Base-by-base conservation (phyloP, 1,284 basidiomycete species). In the Apiotrichum mycotoxinovorans region DNA sequence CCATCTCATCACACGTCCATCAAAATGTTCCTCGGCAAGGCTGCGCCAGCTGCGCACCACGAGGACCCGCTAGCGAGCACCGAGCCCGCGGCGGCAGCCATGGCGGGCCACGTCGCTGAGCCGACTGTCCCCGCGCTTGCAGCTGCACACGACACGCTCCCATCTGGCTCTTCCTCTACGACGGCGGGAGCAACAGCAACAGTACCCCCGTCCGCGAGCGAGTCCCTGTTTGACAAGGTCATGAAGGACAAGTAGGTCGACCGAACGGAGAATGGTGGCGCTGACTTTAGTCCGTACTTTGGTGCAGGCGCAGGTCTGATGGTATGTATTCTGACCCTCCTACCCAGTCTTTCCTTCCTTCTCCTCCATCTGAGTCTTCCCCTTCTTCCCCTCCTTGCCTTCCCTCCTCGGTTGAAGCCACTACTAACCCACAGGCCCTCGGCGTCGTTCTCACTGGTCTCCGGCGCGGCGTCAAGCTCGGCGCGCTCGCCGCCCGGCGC, bases 231-330 rank as follows among this genome's bases (percentile, higher is more conserved):
- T 22, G 51, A 54, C 22, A 67, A 63, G 52, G 65, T 70, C 53
- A 69, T 73, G 66, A 66, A 68, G 17, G 70, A 73, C 56, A 75
- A 75, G 72, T 72, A 53, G 56, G 72, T 58, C 30, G 7, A 12
- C 20, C 30, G 7, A 15, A 17, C 12, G 15, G 23, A 20, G 35
- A 33, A 1, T 25, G 4, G 34, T n/a, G 4, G 27, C 15, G 4
- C 14, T 52, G 51, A 52, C 41, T 7, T 4, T 66, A 97, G 93
- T 72, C 93, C 91, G 35, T 92, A 91, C 78, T 97, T 98, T 67
- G 90, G 93, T 69, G 94, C 94, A 50, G 94, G 93, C 26, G 95
- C 95, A 64, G 94, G 93, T 46, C 83, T 98, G 22, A 94, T 96
- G 91, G 93, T 93, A 62, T 66, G 81, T 67, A 18, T 22, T 17